Base-by-base conservation (phyloP, 1,284 basidiomycete genomes). In the Rhodotorula sp. region DNA sequence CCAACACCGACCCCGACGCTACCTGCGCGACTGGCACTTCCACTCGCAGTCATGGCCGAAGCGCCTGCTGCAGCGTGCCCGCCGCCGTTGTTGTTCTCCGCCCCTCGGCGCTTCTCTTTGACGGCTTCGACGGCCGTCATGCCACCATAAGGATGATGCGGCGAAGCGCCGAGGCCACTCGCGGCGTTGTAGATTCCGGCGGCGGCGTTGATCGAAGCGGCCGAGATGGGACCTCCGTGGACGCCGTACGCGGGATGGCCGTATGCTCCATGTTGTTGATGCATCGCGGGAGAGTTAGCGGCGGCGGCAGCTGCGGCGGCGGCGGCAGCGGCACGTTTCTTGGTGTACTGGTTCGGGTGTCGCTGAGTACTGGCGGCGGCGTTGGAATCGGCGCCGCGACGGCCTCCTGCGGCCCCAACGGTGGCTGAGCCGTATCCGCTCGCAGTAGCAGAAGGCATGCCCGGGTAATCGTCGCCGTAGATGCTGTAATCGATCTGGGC, bases 261-360 rank as follows among this genome's bases (percentile, higher is more conserved):
- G 51, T 63, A 58, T 47, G 23, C 63, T 26, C 63, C 26, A 1
- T n/a, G 31, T 54, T 31, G 46, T 12, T 60, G 49, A 58, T 64
- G 67, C 49, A 48, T 62, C 39, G 62, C 26, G 12, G 57, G 58
- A 49, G 54, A 56, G 14, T 29, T 56, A n/a, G 51, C 51, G 8
- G 51, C 51, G 3, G 51, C 51, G 5, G 51, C 51, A 4, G 51
- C 51, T 5, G 54, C 54, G 3, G 54, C 54, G 12, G 58, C 61
- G 5, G 54, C 39, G 47, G 59, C 26, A 16, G 26, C 26, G 10
- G n/a, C 52, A 29, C 73, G 62, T 58, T 76, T 76, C 69, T 76
- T 76, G 60, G 75, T 76, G 67, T 76, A 76, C 59, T 76, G 75
- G 31, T 76, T 76, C 67, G 75, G 75, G 56, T 76, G 75, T 3